Evolutionary conservation across 306 rosid species (phyloP).

Genomic region (Rosa chinensis): DNA sequence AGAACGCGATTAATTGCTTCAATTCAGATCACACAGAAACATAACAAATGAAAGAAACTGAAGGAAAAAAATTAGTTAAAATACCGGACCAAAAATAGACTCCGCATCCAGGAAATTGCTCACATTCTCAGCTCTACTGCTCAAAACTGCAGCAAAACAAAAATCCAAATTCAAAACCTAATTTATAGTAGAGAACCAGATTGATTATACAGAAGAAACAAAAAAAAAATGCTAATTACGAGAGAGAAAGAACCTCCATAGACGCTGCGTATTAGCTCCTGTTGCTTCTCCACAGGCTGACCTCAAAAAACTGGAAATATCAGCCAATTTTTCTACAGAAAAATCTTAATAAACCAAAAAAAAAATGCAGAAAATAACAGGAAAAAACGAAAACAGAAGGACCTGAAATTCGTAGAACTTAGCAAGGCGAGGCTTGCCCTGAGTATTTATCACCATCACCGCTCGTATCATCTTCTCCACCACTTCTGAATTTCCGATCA

Average conservation of each 20-base stretch:
- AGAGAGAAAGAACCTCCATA: constrained; percentile 60
- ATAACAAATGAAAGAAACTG: not conserved
- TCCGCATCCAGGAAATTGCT: constrained; percentile 88
- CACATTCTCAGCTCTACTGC: constrained; percentile 86
- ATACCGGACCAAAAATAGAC: constrained; percentile 81
- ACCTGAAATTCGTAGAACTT: constrained; percentile 87
- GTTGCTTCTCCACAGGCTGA: constrained; percentile 88
- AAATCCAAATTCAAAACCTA: not conserved
- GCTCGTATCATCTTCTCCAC: constrained; percentile 63
- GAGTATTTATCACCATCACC: constrained; percentile 86
- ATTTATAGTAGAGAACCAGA: not conserved
- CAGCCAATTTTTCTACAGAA: constrained; percentile 6
- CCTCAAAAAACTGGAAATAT: constrained; percentile 31
- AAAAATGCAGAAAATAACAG: not conserved
- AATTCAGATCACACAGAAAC: not conserved
- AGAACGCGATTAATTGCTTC: not conserved
- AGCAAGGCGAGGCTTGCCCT: constrained; percentile 90
- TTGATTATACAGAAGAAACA: not conserved
- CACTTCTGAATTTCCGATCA: not conserved
- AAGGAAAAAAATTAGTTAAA: not conserved
- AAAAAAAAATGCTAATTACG: not conserved
- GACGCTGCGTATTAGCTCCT: constrained; percentile 79
- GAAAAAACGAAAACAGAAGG: constrained; percentile 11
- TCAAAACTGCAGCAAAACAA: constrained; percentile 49
- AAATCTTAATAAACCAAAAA: not conserved